Percentiles rank a stretch among this genome's conserved stretches.
Evolutionary conservation across 306 rosid species (phyloP).

Genomic region (Cicer judaicum): DNA sequence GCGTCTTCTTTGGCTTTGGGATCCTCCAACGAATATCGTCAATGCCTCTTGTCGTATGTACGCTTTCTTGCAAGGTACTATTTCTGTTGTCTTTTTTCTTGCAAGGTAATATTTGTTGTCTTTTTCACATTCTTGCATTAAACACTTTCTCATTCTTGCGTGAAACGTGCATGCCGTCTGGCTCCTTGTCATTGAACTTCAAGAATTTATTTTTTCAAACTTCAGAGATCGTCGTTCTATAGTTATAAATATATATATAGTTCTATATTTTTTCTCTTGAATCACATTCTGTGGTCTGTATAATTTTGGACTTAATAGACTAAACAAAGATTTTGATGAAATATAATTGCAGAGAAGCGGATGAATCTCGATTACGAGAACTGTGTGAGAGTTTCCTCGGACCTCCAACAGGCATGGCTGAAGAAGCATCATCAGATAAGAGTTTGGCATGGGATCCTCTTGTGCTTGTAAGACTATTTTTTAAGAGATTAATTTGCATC

Average conservation of each 20-base stretch:
- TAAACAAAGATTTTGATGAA: slow-evolving; percentile 33
- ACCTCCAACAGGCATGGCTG: slow-evolving; percentile 97
- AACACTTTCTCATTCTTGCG: too few species aligned
- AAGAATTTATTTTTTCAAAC: slow-evolving; percentile 8
- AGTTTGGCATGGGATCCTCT: slow-evolving; percentile 89
- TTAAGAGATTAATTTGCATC: background rate
- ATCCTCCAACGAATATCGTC: slow-evolving; percentile 94
- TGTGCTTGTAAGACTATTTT: slow-evolving; percentile 75
- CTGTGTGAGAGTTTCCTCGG: slow-evolving; percentile 97
- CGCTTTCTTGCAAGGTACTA: slow-evolving; percentile 92
- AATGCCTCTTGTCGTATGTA: slow-evolving; percentile 82
- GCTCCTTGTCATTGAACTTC: background rate
- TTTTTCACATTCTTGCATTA: slow-evolving; percentile 2
- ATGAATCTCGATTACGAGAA: slow-evolving; percentile 93
- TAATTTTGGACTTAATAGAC: slow-evolving; percentile 38
- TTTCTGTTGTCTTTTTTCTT: slow-evolving; percentile 34
- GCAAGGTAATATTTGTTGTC: slow-evolving; percentile 66
- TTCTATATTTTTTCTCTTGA: background rate
- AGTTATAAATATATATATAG: slow-evolving; percentile 1
- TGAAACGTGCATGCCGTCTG: background rate
- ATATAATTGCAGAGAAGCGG: slow-evolving; percentile 88
- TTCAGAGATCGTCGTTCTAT: background rate
- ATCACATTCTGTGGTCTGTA: slow-evolving; percentile 25
- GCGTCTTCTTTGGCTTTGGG: slow-evolving; percentile 89
- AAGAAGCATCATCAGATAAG: slow-evolving; percentile 62